A percentile compares a stretch with the other conserved stretches of the same genome.
These are phyloP conservation scores for Solanum peruvianum DNA, from an alignment of 257 asterid species.

Conservation along the genomic window DNA sequence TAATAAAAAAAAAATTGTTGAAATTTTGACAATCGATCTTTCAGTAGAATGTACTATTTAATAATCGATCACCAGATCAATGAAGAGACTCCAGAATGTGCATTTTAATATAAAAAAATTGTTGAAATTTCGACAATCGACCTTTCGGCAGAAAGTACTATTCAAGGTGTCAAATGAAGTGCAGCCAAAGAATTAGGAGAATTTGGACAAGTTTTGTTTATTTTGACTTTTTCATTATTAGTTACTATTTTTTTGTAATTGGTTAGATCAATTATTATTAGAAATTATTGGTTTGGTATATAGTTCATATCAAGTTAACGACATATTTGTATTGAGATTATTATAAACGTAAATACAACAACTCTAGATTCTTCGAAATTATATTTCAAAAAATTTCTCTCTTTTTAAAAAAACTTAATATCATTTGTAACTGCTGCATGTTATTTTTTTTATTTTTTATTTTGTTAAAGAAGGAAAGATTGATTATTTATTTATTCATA, in stretches of 20 bases:
- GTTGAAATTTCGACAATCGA: not conserved
- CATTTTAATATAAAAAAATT: not conserved
- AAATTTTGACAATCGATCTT: not conserved
- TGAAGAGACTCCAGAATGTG: not conserved
- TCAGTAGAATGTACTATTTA: not conserved
- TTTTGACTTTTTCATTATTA: slow-evolving; percentile 21
- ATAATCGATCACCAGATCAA: too few relatives aligned
- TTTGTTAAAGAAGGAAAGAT: not conserved
- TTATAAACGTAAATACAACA: not conserved
- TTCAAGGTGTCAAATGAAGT: too few relatives aligned
- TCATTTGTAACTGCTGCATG: not conserved
- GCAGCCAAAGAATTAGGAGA: too few relatives aligned
- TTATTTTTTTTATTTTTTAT: too few relatives aligned
- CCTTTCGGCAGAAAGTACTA: not conserved
- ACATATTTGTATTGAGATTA: not conserved
- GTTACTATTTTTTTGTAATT: not conserved
- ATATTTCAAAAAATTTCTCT: not conserved
- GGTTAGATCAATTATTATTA: slow-evolving; percentile 10
- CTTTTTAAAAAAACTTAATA: too few relatives aligned
- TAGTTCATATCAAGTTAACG: slow-evolving; percentile 14
- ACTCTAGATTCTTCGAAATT: not conserved
- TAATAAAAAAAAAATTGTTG: not conserved
- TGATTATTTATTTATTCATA: not conserved
- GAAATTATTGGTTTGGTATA: slow-evolving; percentile 8
- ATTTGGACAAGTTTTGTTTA: not conserved